A percentile compares a stretch with the other conserved stretches of the same genome.
Evolutionary conservation across 2,329 filamentous ascomycete species (phyloP).

Genomic region (Paramyrothecium roridum): DNA sequence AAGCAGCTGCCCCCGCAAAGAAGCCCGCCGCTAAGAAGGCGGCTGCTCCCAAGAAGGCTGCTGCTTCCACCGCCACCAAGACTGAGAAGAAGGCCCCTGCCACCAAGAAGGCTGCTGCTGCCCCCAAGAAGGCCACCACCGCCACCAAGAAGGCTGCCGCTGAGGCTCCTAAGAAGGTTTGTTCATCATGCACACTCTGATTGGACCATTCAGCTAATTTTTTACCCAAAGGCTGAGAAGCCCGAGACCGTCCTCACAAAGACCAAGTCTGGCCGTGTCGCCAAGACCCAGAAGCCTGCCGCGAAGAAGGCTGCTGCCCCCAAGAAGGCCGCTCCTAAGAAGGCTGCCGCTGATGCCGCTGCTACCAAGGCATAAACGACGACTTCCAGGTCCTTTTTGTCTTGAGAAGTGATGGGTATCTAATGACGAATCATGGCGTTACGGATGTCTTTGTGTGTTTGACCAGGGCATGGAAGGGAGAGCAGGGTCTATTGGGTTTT

Average conservation of each 20-base stretch:
- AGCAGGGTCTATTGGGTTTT: slow-evolving; percentile 19
- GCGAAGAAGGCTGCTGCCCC: slow-evolving; percentile 43
- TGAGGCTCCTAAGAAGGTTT: slow-evolving; percentile 17
- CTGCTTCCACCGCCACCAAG: slow-evolving; percentile 8
- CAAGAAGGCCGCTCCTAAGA: slow-evolving; percentile 41
- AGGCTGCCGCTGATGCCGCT: slow-evolving; percentile 43
- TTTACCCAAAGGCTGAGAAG: slow-evolving; percentile 51
- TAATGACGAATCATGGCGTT: slow-evolving; percentile 36
- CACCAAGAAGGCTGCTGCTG: slow-evolving; percentile 24
- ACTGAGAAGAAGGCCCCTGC: slow-evolving; percentile 21
- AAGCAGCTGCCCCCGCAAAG: slow-evolving; percentile 25
- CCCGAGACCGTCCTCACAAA: slow-evolving; percentile 65
- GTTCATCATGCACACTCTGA: neutral
- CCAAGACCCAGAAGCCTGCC: slow-evolving; percentile 58
- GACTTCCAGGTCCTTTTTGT: slow-evolving; percentile 13
- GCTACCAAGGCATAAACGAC: slow-evolving; percentile 33
- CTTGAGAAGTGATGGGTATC: slow-evolving; percentile 13
- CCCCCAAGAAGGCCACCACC: slow-evolving; percentile 30
- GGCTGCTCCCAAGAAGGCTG: slow-evolving; percentile 35
- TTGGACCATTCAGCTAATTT: too few relatives aligned
- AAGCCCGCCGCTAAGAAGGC: slow-evolving; percentile 42
- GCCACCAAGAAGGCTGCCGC: slow-evolving; percentile 27
- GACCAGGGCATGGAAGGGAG: slow-evolving; percentile 19
- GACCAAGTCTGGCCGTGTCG: slow-evolving; percentile 84
- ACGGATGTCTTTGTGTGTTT: slow-evolving; percentile 14